phyloP scores from a whole-genome alignment of 2,329 filamentous ascomycete genomes.

The Clarireedia monteithiana region DNA sequence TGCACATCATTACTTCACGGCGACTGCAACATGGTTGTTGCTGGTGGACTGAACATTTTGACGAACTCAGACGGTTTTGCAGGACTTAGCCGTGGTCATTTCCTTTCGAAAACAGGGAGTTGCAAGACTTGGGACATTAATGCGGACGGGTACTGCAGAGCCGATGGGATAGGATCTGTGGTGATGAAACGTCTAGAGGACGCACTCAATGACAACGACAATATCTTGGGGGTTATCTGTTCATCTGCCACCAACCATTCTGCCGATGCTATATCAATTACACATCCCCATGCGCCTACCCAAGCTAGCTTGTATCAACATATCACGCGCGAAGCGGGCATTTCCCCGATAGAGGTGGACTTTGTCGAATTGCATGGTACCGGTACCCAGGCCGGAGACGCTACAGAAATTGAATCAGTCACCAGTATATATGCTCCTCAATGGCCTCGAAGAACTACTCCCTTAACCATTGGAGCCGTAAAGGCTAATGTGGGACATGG shows the following conservation, averaged over 20 bases:
- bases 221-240: constrained; percentile 46
- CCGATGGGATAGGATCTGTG: constrained; percentile 40
- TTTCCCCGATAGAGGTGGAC: neutral
- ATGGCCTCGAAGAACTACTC: neutral
- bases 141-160: constrained; percentile 11
- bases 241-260: constrained; percentile 41
- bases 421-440: neutral
- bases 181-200: constrained; percentile 39
- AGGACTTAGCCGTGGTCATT: constrained; percentile 34
- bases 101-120: constrained; percentile 22
- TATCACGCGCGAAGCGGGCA: neutral
- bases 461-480: neutral
- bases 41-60: constrained; percentile 31
- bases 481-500: constrained; percentile 5
- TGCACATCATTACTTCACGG: constrained; percentile 40
- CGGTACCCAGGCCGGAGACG: constrained; percentile 5
- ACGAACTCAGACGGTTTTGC: constrained; percentile 12
- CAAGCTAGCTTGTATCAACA: neutral
- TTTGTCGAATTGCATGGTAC: constrained; percentile 5
- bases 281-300: neutral
- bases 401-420: constrained; percentile 1
- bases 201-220: constrained; percentile 45
- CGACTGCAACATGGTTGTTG: constrained; percentile 36
- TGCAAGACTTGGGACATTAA: constrained; percentile 33
- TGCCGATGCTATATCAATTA: neutral